Evolutionary conservation across 2,329 filamentous ascomycete genomes (phyloP), one percentile per base, ranked within the genome.

Genomic region (Penicillium sp.): DNA sequence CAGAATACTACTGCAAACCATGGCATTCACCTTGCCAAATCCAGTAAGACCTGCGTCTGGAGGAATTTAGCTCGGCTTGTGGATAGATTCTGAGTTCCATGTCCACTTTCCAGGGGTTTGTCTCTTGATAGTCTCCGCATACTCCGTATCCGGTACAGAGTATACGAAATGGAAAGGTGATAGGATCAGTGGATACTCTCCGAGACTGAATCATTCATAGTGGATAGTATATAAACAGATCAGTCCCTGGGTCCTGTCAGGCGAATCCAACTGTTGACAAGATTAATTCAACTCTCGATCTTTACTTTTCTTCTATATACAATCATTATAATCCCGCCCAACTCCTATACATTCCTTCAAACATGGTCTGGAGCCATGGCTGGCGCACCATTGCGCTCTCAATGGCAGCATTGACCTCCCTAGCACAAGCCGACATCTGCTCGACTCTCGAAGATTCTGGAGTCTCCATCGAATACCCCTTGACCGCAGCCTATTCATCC

Each of bases 341-440:
- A 11, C 12, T 11, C 13, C 26, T 15, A 6, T n/a, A 14, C 12
- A 30, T 12, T 3, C 12, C n/a, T 2, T 14, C 6, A 30, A 22
- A 6, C 29, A 60, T 61, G 51, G 16, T 30, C 20, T 17, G 33
- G 17, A 39, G 17, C 31, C 36, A 39, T 15, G 33, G 36, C 37
- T 56, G 56, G 56, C 44, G 43, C 29, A 35, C 42, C 15, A 6
- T 51, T 3, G 47, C 39, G 17, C 37, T 56, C 14, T 50, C 40
- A 2, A 12, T 54, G 5, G 45, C 42, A n/a, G 34, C 50, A 12
- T 13, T 56, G 15, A 32, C 49, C 25, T 48, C 49, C 4, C 30
- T 52, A 11, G 49, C 45, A 26, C 36, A 47, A 20, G 59, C 59
- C 27, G 53, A 64, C 32, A 67, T 68, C 8, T 71, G 68, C 48